A percentile compares a stretch with the other conserved stretches of the same genome.
These are phyloP conservation scores for Pichia paraexigua DNA, from an alignment of 805 yeast genomes.

Conservation along the genomic window DNA sequence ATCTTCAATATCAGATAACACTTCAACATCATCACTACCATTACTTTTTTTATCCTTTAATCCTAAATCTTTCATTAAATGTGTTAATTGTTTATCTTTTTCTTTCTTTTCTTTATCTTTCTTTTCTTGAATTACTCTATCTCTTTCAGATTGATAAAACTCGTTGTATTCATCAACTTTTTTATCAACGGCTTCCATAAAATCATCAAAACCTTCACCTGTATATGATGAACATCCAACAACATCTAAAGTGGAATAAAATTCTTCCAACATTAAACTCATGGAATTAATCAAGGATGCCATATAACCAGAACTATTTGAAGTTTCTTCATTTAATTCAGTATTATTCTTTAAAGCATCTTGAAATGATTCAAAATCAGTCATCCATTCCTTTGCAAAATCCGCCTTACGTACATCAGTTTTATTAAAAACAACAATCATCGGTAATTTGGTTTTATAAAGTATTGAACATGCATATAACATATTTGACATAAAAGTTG, in stretches of 20 bases:
- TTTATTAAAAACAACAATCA: conserved; percentile 94
- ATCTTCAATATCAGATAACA: conserved; percentile 35
- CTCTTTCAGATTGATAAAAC: conserved; percentile 81
- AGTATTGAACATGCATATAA: conserved; percentile 94
- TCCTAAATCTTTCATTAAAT: conserved; percentile 83
- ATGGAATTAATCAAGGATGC: conserved; percentile 86
- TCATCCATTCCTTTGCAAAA: conserved; percentile 96
- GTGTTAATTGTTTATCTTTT: conserved; percentile 61
- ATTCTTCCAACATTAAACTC: conserved; percentile 94
- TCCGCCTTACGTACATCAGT: conserved; percentile 80
- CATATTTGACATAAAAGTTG: conserved; percentile 98
- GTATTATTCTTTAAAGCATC: conserved; percentile 60
- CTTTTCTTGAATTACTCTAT: conserved; percentile 65
- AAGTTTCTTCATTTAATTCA: conserved; percentile 55
- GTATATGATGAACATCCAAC: conserved; percentile 90
- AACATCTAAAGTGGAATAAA: conserved; percentile 85
- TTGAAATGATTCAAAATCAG: conserved; percentile 90
- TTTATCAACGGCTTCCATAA: conserved; percentile 71
- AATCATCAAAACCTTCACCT: conserved; percentile 91
- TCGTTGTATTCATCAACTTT: conserved; percentile 84
- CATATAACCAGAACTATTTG: conserved; percentile 80
- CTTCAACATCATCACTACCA: conserved; percentile 25
- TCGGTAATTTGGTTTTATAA: conserved; percentile 92
- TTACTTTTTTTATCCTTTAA: conserved; percentile 39
- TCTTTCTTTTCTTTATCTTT: conserved; percentile 65